Conservation (phyloP, 148 eudicot species). For the Nyssa sinensis region DNA sequence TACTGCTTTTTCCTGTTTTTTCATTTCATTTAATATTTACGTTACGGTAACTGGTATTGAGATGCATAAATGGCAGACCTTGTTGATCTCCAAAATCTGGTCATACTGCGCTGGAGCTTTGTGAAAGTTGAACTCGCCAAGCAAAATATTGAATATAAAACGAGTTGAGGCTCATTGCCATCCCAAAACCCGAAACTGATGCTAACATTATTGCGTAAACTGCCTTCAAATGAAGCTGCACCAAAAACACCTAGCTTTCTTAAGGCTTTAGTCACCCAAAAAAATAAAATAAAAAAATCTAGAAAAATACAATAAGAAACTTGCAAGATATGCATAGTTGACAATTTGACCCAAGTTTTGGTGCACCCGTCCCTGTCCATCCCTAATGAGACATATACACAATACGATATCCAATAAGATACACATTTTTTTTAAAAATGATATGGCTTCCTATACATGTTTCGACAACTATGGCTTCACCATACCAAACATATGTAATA, state of each 20-base stretch:
- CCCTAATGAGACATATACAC: too few species aligned
- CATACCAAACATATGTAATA: too few species aligned
- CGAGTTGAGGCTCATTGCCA: constrained; percentile 56
- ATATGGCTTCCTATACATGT: too few species aligned
- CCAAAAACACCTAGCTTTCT: background rate
- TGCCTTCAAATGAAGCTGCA: constrained; percentile 71
- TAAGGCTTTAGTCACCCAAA: background rate
- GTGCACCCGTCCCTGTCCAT: too few species aligned
- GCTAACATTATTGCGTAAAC: constrained; percentile 61
- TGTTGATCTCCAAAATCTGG: background rate
- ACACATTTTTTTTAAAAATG: too few species aligned
- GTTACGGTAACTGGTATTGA: too few species aligned
- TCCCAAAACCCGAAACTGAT: constrained; percentile 61
- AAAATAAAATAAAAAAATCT: background rate
- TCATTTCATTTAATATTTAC: too few species aligned
- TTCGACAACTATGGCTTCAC: too few species aligned
- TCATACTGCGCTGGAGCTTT: constrained; percentile 37
- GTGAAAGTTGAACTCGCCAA: constrained; percentile 57
- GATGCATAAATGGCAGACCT: background rate
- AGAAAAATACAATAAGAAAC: background rate
- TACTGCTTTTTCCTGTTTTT: too few species aligned
- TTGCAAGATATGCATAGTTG: too few species aligned
- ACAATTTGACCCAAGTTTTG: too few species aligned
- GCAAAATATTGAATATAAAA: constrained; percentile 50
- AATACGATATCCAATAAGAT: too few species aligned